phyloP scores from a whole-genome alignment of 176 grass and related monocot species.

The Panicum miliaceum region DNA sequence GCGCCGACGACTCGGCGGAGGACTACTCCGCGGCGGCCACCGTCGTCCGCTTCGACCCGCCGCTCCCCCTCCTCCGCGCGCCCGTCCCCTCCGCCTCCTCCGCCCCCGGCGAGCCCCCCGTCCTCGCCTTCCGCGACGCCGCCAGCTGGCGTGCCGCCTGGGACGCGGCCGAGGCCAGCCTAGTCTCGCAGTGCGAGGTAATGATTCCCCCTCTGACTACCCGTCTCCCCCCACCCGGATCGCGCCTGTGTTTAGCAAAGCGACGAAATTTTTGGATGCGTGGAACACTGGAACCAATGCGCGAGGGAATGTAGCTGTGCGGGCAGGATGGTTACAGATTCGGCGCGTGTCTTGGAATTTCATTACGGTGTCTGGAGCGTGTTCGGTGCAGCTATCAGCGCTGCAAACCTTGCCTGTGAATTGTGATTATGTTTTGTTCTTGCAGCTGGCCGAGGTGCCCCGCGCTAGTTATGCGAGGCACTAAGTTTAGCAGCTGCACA shows the following conservation, averaged over 20 bases:
- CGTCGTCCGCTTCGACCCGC: slow-evolving; percentile 41
- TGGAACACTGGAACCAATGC: too few species aligned
- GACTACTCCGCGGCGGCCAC: slow-evolving; percentile 42
- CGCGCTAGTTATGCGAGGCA: slow-evolving; percentile 26
- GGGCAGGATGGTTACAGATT: not conserved
- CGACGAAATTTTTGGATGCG: not conserved
- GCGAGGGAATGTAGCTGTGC: not conserved
- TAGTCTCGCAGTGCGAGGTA: slow-evolving; percentile 56
- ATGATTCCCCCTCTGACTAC: not conserved
- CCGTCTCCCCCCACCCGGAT: fast-evolving
- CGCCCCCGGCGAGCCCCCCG: not conserved
- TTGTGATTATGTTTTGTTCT: not conserved
- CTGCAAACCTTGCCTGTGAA: not conserved
- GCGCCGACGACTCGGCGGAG: not conserved
- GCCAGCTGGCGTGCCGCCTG: slow-evolving; percentile 49
- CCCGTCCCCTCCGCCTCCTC: slow-evolving; percentile 13
- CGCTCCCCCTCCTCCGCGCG: slow-evolving; percentile 50
- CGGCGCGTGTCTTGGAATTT: too few species aligned
- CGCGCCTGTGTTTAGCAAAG: not conserved
- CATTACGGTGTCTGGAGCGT: not conserved
- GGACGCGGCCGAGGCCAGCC: slow-evolving; percentile 46
- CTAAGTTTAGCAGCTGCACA: slow-evolving; percentile 53
- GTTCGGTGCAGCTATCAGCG: not conserved
- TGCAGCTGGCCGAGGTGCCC: slow-evolving; percentile 59
- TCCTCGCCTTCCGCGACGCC: slow-evolving; percentile 54